Evolutionary conservation across 2,329 filamentous ascomycete genomes (phyloP), one percentile per base, ranked within the genome.

Genomic region (Metarhizium sp.): DNA sequence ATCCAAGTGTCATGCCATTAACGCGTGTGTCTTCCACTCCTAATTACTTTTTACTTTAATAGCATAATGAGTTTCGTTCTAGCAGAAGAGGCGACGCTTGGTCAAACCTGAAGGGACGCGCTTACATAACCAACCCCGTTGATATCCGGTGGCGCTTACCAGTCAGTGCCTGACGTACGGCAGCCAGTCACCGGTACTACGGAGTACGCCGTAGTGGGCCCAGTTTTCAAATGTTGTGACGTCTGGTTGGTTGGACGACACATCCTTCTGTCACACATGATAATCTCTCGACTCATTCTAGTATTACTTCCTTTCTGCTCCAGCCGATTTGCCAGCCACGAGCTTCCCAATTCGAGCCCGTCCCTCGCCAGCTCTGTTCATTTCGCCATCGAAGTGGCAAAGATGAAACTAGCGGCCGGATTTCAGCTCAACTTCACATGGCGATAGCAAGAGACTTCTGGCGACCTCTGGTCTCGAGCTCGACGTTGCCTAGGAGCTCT

Each of bases 391-490:
- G 40, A 7, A 42, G 18, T 32, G 49, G 25, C 14, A 14, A 61
- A 60, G 45, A 67, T 61, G 60, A 57, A 47, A 45, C 43, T 18
- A 34, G 45, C 50, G 45, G 52, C 50, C 42, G 30, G 38, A 45
- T 16, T 56, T 42, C n/a, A 36, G 29, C 30, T 25, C 20, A 43
- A 25, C 57, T 51, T 59, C 54, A 58, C 55, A 69, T 69, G 66
- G 52, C 58, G 40, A 58, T 63, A 64, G 55, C 58, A 57, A 60
- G 52, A 59, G 57, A 59, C 54, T 52, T 56, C 52, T 59, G 25
- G 51, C 51, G 55, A 42, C 55, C 51, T 25, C 51, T 56, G 51
- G 46, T 47, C 32, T 8, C 45, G 29, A 3, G 46, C 20, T 16
- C 18, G 16, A 3, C 14, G 10, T 45, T 42, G 6, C 16, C n/a